Percentiles rank a stretch among this genome's conserved stretches.
These are phyloP conservation scores for Scedosporium dehoogii DNA, from an alignment of 2,329 filamentous ascomycete genomes.

Conservation along the genomic window DNA sequence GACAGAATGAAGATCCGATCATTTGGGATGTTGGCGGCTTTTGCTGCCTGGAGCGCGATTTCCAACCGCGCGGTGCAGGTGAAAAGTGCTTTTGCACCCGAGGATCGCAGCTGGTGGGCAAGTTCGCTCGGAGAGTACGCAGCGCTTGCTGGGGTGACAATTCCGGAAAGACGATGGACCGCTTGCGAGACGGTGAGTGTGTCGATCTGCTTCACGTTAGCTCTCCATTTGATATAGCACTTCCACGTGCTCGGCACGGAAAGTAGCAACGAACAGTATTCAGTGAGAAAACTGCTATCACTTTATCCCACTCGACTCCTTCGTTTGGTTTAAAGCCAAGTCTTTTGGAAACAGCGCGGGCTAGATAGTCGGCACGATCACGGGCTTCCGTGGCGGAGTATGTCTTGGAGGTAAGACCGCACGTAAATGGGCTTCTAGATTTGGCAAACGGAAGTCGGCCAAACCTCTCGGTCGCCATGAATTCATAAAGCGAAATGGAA, in stretches of 20 bases:
- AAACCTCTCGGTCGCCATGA: constrained; percentile 64
- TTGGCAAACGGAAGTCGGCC: constrained; percentile 54
- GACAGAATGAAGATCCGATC: constrained; percentile 61
- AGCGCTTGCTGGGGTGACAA: constrained; percentile 66
- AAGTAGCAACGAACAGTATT: constrained; percentile 52
- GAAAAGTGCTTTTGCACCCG: constrained; percentile 59
- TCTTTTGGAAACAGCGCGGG: constrained; percentile 59
- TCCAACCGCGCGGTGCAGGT: constrained; percentile 59
- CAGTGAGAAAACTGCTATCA: constrained; percentile 65
- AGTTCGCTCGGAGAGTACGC: constrained; percentile 62
- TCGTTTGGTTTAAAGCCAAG: constrained; percentile 61
- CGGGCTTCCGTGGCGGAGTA: constrained; percentile 55
- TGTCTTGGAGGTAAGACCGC: constrained; percentile 60
- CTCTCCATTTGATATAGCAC: no score
- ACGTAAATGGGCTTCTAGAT: constrained; percentile 64
- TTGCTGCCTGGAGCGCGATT: constrained; percentile 53
- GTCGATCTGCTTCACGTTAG: constrained; percentile 46
- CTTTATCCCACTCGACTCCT: constrained; percentile 73
- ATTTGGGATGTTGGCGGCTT: constrained; percentile 51
- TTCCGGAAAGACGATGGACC: constrained; percentile 63
- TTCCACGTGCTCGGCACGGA: background rate
- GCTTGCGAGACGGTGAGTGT: constrained; percentile 65
- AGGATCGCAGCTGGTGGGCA: constrained; percentile 61
- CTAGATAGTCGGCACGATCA: constrained; percentile 55
- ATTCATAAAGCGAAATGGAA: constrained; percentile 63